Base-by-base conservation (phyloP, 176 grass and related monocot species). In the Areca catechu region DNA sequence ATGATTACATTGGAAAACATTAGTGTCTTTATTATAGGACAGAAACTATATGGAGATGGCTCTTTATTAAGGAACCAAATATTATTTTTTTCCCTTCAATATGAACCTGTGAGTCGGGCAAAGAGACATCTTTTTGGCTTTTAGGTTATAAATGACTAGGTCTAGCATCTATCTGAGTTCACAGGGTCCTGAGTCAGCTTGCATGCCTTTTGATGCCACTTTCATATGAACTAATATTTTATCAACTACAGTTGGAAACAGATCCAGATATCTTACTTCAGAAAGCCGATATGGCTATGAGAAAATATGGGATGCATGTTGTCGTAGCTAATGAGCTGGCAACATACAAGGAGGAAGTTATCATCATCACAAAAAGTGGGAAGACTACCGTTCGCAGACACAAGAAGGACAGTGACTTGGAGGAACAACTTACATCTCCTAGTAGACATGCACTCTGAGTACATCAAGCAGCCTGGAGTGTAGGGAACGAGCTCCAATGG, bases 291-390 rank as follows among this genome's bases (percentile, higher is more conserved):
- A 77, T 72, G 50, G 82, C 85, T 53, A 61, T 89, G 76, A 77
- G 68, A 20, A 95, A 82, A 23, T 89, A 95, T 58, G 79, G 59
- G 65, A 89, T 89, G 90, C 64, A 95, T 70, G 61, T 76, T 3
- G 82, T 89, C 18, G 82, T 83, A 3, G 90, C 90, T 18, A 95
- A 95, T 65, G 60, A 70, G 60, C 69, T 95, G 49, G 79, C 79
- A 24, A 89, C 82, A n/a, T 89, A 89, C 77, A 95, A 89, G 70
- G 69, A 82, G 21, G 79, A 89, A 30, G 90, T 95, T 60, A 50
- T 83, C 20, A 49, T 86, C 20, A 70, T 95, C 52, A 80, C 85
- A 17, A 47, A 65, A 48, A 54, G 61, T 17, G 73, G 56, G 48
- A 89, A 71, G 14, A 71, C 18, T 7, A 78, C 20, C 1, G 62